A percentile compares a stretch with the other conserved stretches of the same genome.
Evolutionary conservation across 352 stramenopile species (phyloP).

Genomic region (Peronospora farinosa): DNA sequence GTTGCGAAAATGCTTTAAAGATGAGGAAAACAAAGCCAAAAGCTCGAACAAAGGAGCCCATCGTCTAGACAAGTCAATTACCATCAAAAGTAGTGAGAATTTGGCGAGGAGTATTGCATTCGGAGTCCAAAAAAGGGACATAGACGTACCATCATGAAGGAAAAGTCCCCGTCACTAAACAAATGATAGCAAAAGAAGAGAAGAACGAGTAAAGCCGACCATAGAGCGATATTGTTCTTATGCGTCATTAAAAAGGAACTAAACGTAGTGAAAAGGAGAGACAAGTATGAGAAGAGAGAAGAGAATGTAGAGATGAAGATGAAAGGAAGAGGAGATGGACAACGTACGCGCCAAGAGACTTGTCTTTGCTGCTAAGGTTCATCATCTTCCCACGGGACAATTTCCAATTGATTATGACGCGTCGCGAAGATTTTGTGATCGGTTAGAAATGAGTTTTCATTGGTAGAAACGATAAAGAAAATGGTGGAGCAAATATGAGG

Average conservation of each 20-base stretch:
- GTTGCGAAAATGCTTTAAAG: conserved; percentile 91
- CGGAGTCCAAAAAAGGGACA: not conserved
- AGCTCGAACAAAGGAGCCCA: conserved; percentile 83
- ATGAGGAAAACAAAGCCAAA: conserved; percentile 92
- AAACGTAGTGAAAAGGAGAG: not conserved
- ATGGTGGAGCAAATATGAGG: no score
- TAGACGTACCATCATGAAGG: conserved; percentile 92
- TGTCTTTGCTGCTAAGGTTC: conserved; percentile 53
- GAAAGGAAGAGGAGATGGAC: no score
- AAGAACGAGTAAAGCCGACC: conserved; percentile 91
- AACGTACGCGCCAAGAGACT: conserved; percentile 45
- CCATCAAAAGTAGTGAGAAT: conserved; percentile 6
- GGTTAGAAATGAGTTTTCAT: no score
- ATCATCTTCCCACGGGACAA: conserved; percentile 18
- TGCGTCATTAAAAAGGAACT: conserved; percentile 78
- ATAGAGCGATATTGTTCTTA: conserved; percentile 94
- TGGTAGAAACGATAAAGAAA: no score
- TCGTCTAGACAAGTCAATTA: conserved; percentile 48
- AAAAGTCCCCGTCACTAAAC: conserved; percentile 97
- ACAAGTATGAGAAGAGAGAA: not conserved
- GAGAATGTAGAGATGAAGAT: not conserved
- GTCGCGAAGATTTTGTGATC: no score
- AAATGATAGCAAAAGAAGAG: conserved; percentile 95
- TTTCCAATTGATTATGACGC: no score
- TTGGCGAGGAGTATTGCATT: not conserved